A percentile compares a stretch with the other conserved stretches of the same genome.
Evolutionary conservation across 345 rosid genomes (phyloP).

Genomic region (Punica granatum): DNA sequence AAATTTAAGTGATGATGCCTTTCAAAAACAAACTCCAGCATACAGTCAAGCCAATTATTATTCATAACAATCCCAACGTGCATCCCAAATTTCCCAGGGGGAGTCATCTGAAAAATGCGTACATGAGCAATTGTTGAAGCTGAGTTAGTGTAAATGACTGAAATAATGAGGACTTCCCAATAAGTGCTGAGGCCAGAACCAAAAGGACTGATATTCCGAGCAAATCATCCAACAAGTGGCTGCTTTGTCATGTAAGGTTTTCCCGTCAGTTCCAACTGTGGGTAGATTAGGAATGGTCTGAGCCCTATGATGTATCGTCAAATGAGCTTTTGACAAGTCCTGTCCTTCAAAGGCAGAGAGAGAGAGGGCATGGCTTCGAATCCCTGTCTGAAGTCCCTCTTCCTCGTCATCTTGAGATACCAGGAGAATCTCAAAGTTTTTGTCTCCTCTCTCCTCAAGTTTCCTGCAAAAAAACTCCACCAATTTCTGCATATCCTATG

Average conservation of each 20-base stretch:
- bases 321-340: constrained; percentile 33
- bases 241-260: constrained; percentile 44
- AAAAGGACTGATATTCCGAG: too few species aligned
- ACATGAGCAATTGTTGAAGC: too few species aligned
- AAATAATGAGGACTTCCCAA: too few species aligned
- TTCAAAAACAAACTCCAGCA: too few species aligned
- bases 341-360: constrained; percentile 55
- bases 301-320: constrained; percentile 58
- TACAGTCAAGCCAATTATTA: too few species aligned
- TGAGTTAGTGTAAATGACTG: too few species aligned
- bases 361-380: constrained; percentile 58
- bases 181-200: too few species aligned
- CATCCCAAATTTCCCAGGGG: too few species aligned
- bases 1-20: too few species aligned
- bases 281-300: constrained; percentile 43
- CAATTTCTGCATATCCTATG: constrained; percentile 38
- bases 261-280: constrained; percentile 66
- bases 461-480: constrained; percentile 37
- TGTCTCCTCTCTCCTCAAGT: constrained; percentile 43
- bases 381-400: constrained; percentile 36
- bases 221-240: too few species aligned
- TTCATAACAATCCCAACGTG: too few species aligned
- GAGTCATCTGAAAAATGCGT: too few species aligned
- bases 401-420: constrained; percentile 54
- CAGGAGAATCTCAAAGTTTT: constrained; percentile 47